A percentile compares a stretch with the other conserved stretches of the same genome.
Conservation (phyloP, 805 yeast species). For the Brettanomyces nanus region DNA sequence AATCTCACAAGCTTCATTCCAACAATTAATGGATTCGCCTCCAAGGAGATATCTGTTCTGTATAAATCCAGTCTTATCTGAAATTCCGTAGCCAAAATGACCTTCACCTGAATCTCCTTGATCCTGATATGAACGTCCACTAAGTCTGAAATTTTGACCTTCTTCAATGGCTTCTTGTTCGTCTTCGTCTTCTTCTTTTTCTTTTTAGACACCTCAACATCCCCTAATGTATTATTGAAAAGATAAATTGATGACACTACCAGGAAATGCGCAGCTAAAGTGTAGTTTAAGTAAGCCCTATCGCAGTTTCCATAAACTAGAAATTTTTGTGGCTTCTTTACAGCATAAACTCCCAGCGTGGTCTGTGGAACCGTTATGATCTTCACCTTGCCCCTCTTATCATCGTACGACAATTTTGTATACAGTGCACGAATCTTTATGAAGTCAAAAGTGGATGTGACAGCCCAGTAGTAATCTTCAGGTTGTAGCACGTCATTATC, state of each 20-base stretch:
- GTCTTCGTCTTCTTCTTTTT: not conserved
- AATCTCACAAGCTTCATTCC: constrained; percentile 7
- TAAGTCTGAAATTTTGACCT: not conserved
- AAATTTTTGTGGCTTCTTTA: constrained; percentile 4
- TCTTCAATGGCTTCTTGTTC: not conserved
- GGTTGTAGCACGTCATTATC: not conserved
- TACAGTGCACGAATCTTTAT: not conserved
- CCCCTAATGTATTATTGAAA: constrained; percentile 30
- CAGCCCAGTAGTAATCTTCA: constrained; percentile 10
- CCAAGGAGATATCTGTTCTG: constrained; percentile 13
- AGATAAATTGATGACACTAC: constrained; percentile 37
- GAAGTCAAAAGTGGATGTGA: not conserved
- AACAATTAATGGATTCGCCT: constrained; percentile 6
- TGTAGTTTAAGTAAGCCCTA: constrained; percentile 15
- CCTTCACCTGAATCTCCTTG: constrained; percentile 14
- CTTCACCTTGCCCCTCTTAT: constrained; percentile 1
- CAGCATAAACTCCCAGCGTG: constrained; percentile 4
- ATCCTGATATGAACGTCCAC: constrained; percentile 5
- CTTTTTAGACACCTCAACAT: constrained; percentile 2
- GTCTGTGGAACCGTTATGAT: constrained; percentile 6
- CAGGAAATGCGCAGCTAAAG: constrained; percentile 37
- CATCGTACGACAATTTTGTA: not conserved
- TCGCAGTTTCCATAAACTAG: constrained; percentile 4
- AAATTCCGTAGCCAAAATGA: constrained; percentile 40
- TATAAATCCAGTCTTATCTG: constrained; percentile 39